Conservation (phyloP, 2,329 filamentous ascomycete species). For the Exophiala spinifera region DNA sequence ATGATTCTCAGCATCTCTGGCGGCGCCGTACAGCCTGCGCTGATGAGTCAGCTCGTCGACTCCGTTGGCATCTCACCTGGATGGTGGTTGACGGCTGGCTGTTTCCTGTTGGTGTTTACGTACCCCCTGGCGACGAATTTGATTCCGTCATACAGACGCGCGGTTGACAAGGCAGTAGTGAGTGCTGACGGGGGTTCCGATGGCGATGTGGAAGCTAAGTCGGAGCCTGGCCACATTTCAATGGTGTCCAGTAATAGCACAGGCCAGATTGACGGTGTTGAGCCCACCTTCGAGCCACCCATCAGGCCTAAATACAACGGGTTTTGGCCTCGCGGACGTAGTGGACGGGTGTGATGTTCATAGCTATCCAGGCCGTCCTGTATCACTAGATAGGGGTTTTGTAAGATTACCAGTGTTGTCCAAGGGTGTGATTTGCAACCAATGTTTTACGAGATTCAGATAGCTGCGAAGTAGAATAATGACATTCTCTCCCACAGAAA, state of each 20-base stretch:
- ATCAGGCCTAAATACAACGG: not conserved
- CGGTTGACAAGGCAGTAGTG: slow-evolving; percentile 20
- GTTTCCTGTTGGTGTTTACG: slow-evolving; percentile 24
- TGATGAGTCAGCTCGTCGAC: slow-evolving; percentile 26
- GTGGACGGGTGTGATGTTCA: not conserved
- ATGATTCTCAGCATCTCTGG: slow-evolving; percentile 28
- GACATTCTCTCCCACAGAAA: no score
- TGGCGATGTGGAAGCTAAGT: not conserved
- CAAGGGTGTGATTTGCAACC: not conserved
- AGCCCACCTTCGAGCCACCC: not conserved
- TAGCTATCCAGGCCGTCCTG: no score
- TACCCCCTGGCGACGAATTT: slow-evolving; percentile 22
- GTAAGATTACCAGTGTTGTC: not conserved
- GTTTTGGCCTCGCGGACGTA: not conserved
- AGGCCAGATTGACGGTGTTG: not conserved
- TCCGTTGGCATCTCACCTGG: slow-evolving; percentile 20
- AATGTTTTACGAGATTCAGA: no score
- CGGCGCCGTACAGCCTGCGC: slow-evolving; percentile 24
- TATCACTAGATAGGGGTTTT: not conserved
- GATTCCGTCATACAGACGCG: slow-evolving; percentile 22
- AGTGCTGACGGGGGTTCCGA: not conserved
- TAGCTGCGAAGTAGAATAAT: no score
- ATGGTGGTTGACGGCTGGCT: slow-evolving; percentile 22
- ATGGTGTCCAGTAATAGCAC: not conserved
- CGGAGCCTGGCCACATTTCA: not conserved